Conservation (phyloP, 805 yeast species). For the Candida khao-thaluensis region DNA sequence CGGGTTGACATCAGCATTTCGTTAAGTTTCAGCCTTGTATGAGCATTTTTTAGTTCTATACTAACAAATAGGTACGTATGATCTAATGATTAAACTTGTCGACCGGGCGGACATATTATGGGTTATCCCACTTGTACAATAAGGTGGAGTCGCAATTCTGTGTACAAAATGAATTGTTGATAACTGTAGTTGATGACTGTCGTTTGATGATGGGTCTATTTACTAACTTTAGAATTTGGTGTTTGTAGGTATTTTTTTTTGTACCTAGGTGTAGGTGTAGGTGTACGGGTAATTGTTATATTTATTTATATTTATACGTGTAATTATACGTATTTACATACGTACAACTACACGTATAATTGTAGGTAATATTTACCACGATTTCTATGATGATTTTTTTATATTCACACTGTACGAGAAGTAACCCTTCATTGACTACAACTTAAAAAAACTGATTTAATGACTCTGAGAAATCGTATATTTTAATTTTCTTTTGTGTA, state of each 20-base stretch:
- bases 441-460: slow-evolving; percentile 42
- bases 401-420: slow-evolving; percentile 50
- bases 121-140: slow-evolving; percentile 43
- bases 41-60: slow-evolving; percentile 29
- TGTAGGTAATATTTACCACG: too few species aligned
- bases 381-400: slow-evolving; percentile 38
- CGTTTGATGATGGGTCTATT: slow-evolving; percentile 35
- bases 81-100: slow-evolving; percentile 40
- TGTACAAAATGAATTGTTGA: slow-evolving; percentile 47
- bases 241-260: too few species aligned
- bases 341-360: too few species aligned
- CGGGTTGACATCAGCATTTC: slow-evolving; percentile 51
- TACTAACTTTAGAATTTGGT: slow-evolving; percentile 4
- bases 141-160: slow-evolving; percentile 45
- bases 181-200: slow-evolving; percentile 45
- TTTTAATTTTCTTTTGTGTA: slow-evolving; percentile 7
- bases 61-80: slow-evolving; percentile 23
- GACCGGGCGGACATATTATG: slow-evolving; percentile 53
- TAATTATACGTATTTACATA: too few species aligned
- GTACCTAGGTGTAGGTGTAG: too few species aligned
- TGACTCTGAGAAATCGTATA: slow-evolving; percentile 39
- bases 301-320: too few species aligned
- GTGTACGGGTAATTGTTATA: too few species aligned
- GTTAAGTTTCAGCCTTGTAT: slow-evolving; percentile 57
- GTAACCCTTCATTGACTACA: slow-evolving; percentile 39